These are phyloP conservation scores for Hypoxylon sp. DNA, from an alignment of 2,329 filamentous ascomycete genomes.

Conservation along the genomic window DNA sequence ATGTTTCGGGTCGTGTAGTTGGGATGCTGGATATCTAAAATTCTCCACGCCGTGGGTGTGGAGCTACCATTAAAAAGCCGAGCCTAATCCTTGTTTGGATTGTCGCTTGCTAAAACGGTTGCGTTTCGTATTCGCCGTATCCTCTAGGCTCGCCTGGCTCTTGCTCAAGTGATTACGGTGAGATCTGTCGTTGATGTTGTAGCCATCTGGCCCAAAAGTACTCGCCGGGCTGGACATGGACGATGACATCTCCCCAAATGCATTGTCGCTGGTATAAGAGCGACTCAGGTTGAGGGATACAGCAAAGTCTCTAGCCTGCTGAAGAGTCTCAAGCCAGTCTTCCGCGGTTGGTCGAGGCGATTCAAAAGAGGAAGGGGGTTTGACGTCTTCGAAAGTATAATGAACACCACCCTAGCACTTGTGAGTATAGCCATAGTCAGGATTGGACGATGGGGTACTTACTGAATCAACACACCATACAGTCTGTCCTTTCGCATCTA, in stretches of 20 bases:
- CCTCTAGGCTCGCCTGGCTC: constrained; percentile 70
- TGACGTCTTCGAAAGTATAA: constrained; percentile 94
- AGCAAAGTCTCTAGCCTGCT: constrained; percentile 88
- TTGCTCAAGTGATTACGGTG: constrained; percentile 72
- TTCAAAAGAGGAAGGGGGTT: constrained; percentile 71
- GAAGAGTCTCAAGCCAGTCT: constrained; percentile 93
- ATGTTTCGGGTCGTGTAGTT: constrained; percentile 29
- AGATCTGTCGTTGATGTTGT: constrained; percentile 65
- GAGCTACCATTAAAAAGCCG: constrained; percentile 75
- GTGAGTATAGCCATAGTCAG: constrained; percentile 43
- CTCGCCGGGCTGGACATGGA: constrained; percentile 82
- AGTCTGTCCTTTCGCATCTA: constrained; percentile 88
- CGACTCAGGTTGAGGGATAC: constrained; percentile 78
- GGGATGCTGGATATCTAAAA: constrained; percentile 34
- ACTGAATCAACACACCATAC: constrained; percentile 96
- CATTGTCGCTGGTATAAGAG: constrained; percentile 76
- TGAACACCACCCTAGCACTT: constrained; percentile 82
- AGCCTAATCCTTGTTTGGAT: constrained; percentile 92
- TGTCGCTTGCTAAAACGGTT: constrained; percentile 91
- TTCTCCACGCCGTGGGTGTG: constrained; percentile 31
- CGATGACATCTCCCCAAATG: constrained; percentile 78
- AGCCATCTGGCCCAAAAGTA: constrained; percentile 74
- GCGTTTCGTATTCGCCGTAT: constrained; percentile 65
- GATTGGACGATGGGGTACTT: constrained; percentile 61
- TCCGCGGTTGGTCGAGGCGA: constrained; percentile 78